These are phyloP conservation scores for Zalaria sp. DNA, from an alignment of 2,329 filamentous ascomycete species.

Conservation along the genomic window DNA sequence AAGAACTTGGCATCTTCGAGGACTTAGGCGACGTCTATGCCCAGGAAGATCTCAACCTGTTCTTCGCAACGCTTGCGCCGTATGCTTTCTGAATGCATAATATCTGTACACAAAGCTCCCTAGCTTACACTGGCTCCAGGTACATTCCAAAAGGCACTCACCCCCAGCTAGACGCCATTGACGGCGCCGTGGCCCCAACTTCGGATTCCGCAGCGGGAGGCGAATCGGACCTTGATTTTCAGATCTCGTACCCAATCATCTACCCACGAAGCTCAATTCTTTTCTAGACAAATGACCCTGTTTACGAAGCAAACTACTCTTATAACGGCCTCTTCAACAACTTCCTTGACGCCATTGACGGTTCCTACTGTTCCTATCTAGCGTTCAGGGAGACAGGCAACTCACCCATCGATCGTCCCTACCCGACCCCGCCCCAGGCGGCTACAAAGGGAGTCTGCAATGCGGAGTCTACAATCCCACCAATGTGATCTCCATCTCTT, in stretches of 20 bases:
- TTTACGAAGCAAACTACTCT: conserved; percentile 25
- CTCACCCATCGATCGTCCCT: conserved; percentile 31
- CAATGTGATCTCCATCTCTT: conserved; percentile 46
- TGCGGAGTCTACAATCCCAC: conserved; percentile 37
- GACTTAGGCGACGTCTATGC: conserved; percentile 29
- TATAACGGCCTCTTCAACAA: conserved; percentile 28
- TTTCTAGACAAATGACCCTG: conserved; percentile 33
- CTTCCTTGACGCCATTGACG: conserved; percentile 38
- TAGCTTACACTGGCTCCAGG: no score
- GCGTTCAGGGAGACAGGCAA: conserved; percentile 35
- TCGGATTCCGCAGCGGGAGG: conserved; percentile 15
- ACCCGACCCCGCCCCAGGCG: conserved; percentile 32
- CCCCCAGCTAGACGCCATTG: conserved; percentile 23
- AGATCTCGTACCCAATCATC: conserved; percentile 33
- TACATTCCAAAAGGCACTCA: conserved; percentile 25
- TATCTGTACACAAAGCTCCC: no score
- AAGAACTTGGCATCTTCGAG: conserved; percentile 32
- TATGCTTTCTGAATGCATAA: neutral
- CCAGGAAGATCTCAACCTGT: conserved; percentile 29
- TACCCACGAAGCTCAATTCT: conserved; percentile 32
- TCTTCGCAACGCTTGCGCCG: conserved; percentile 21
- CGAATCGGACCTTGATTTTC: conserved; percentile 34
- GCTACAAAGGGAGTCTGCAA: conserved; percentile 32
- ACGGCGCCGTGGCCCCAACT: conserved; percentile 24
- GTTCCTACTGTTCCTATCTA: conserved; percentile 36